A percentile compares a stretch with the other conserved stretches of the same genome.
Conservation (phyloP, 495 filamentous ascomycete species). For the Talaromyces trachyspermus region DNA sequence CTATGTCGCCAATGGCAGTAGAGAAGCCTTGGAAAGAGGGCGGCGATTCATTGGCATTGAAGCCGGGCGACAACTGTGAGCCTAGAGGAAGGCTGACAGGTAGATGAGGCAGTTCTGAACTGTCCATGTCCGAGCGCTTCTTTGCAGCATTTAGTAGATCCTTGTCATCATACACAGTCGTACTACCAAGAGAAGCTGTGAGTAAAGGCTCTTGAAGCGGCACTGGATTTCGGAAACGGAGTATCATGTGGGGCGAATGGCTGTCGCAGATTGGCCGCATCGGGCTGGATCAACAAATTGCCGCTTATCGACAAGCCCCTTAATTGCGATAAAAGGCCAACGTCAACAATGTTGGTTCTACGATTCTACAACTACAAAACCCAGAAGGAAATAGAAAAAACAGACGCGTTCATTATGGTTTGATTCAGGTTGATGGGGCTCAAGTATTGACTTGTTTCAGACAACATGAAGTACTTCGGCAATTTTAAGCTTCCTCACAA, state of each 20-base stretch:
- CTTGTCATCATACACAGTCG: no score
- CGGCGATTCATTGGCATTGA: constrained; percentile 18
- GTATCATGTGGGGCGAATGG: background rate
- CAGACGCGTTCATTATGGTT: no score
- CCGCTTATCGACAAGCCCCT: constrained; percentile 3
- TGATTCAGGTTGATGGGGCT: no score
- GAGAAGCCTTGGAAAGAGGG: constrained; percentile 19
- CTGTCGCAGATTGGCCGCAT: background rate
- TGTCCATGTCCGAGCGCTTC: constrained; percentile 10
- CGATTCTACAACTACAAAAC: no score
- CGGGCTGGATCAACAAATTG: background rate
- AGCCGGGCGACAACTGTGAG: constrained; percentile 12
- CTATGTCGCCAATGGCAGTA: constrained; percentile 16
- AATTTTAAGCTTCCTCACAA: no score
- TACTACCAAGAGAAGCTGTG: background rate
- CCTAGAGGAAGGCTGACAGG: constrained; percentile 8
- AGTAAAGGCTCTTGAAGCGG: constrained; percentile 23
- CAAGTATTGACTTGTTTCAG: no score
- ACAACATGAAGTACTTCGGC: no score
- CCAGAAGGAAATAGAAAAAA: no score
- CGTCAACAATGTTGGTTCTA: background rate
- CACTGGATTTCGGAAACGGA: constrained; percentile 1
- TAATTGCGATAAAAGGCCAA: background rate
- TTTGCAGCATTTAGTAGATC: no score
- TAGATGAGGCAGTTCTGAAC: constrained; percentile 12